phyloP scores from a whole-genome alignment of 306 rosid genomes.

The Cercis canadensis region DNA sequence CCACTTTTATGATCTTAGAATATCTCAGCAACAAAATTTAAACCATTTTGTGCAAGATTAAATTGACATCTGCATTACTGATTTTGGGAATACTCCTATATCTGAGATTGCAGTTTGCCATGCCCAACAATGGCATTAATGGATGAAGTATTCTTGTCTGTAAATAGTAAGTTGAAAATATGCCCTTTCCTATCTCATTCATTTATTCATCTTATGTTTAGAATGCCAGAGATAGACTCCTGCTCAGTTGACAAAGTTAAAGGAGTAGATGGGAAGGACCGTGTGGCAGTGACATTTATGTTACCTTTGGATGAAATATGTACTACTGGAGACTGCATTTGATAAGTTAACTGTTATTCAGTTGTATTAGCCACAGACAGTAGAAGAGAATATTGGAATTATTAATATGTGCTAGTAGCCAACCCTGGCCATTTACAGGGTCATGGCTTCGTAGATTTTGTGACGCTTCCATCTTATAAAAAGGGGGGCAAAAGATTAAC shows the following conservation, averaged over 20 bases:
- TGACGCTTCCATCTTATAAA: constrained; percentile 2
- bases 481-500: too few relatives aligned
- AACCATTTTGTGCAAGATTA: background rate
- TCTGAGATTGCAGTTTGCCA: background rate
- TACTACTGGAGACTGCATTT: constrained; percentile 21
- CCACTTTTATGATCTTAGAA: too few relatives aligned
- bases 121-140: constrained; percentile 8
- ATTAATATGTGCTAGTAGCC: background rate
- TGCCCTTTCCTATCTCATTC: too few relatives aligned
- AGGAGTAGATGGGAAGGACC: constrained; percentile 93
- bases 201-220: too few relatives aligned
- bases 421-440: constrained; percentile 11
- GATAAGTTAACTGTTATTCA: background rate
- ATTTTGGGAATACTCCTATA: constrained; percentile 11
- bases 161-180: too few relatives aligned
- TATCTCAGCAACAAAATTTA: constrained; percentile 2
- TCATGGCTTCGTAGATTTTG: constrained; percentile 30
- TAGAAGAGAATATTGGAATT: background rate
- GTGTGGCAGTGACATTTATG: constrained; percentile 63
- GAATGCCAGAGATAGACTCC: too few relatives aligned
- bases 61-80: constrained; percentile 3
- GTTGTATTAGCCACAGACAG: constrained; percentile 5
- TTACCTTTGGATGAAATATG: background rate
- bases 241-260: too few relatives aligned
- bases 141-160: background rate